Conservation (phyloP, 2,329 filamentous ascomycete genomes). For the Talaromyces islandicus region DNA sequence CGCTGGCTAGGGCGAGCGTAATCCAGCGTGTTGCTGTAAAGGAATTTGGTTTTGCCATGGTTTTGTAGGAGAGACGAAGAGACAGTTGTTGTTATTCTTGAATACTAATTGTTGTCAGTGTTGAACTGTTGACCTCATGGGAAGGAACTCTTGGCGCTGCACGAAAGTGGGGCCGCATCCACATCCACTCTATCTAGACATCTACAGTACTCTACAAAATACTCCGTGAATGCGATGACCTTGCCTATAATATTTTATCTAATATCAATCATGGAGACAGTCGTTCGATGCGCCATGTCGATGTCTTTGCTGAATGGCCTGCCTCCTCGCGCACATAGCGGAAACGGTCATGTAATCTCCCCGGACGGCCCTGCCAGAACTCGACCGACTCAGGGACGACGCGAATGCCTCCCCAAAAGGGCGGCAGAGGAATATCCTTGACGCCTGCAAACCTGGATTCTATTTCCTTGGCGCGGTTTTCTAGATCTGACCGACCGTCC, state of each 20-base stretch:
- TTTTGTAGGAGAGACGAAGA: not conserved
- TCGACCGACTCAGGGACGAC: slow-evolving; percentile 81
- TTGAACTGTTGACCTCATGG: too few relatives aligned
- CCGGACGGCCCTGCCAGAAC: slow-evolving; percentile 93
- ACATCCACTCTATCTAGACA: not conserved
- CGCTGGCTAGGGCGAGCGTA: slow-evolving; percentile 54
- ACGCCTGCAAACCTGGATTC: slow-evolving; percentile 68
- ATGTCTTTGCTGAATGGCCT: slow-evolving; percentile 33
- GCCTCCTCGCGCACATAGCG: slow-evolving; percentile 63
- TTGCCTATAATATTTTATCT: not conserved
- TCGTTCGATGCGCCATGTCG: slow-evolving; percentile 34
- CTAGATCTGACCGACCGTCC: slow-evolving; percentile 67
- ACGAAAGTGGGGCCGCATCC: not conserved
- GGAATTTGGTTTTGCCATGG: not conserved
- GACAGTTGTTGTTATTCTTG: not conserved
- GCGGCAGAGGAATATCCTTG: slow-evolving; percentile 80
- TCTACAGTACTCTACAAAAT: too few relatives aligned
- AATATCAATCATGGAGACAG: slow-evolving; percentile 28
- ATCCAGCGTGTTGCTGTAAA: slow-evolving; percentile 35
- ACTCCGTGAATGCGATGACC: not conserved
- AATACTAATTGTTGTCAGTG: too few relatives aligned
- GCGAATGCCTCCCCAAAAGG: slow-evolving; percentile 90
- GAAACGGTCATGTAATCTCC: slow-evolving; percentile 89
- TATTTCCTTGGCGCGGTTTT: slow-evolving; percentile 69
- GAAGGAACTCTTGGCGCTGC: not conserved